phyloP scores from a whole-genome alignment of 306 rosid species.

The Glycine tomentella region DNA sequence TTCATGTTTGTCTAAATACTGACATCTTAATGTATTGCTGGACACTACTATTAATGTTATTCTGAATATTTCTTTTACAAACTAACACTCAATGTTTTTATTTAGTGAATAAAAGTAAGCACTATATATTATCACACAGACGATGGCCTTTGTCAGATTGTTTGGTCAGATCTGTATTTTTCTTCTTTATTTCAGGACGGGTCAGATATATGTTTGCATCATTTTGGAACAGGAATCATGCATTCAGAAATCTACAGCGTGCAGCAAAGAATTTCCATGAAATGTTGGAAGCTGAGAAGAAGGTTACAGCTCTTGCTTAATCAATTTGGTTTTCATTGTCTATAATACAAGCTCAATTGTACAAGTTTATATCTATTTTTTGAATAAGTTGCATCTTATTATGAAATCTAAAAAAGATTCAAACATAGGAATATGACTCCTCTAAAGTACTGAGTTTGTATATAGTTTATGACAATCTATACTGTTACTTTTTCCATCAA shows the following conservation, averaged over 20 bases:
- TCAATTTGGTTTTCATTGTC: slow-evolving; percentile 36
- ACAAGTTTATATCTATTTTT: slow-evolving; percentile 17
- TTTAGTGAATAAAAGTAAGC: slow-evolving; percentile 18
- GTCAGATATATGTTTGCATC: slow-evolving; percentile 98
- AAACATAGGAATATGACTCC: slow-evolving; percentile 6
- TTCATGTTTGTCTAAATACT: slow-evolving; percentile 15
- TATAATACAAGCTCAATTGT: not conserved
- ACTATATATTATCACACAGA: not conserved
- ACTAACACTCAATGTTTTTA: not conserved
- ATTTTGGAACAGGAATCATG: slow-evolving; percentile 99
- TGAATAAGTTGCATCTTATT: slow-evolving; percentile 31
- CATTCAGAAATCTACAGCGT: slow-evolving; percentile 82
- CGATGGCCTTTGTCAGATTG: slow-evolving; percentile 20
- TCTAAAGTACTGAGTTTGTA: not conserved
- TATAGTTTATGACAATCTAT: not conserved
- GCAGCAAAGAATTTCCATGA: slow-evolving; percentile 67
- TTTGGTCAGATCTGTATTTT: slow-evolving; percentile 47
- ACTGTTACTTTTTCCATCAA: not conserved
- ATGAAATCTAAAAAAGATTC: slow-evolving; percentile 30
- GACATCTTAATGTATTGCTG: slow-evolving; percentile 22
- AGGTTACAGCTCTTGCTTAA: slow-evolving; percentile 60
- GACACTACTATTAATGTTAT: not conserved
- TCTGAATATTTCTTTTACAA: slow-evolving; percentile 13
- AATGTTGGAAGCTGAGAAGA: slow-evolving; percentile 94
- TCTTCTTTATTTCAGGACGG: slow-evolving; percentile 78